Evolutionary conservation across 2,329 filamentous ascomycete species (phyloP), one percentile per base, ranked within the genome.

Genomic region (Escovopsis sp.): DNA sequence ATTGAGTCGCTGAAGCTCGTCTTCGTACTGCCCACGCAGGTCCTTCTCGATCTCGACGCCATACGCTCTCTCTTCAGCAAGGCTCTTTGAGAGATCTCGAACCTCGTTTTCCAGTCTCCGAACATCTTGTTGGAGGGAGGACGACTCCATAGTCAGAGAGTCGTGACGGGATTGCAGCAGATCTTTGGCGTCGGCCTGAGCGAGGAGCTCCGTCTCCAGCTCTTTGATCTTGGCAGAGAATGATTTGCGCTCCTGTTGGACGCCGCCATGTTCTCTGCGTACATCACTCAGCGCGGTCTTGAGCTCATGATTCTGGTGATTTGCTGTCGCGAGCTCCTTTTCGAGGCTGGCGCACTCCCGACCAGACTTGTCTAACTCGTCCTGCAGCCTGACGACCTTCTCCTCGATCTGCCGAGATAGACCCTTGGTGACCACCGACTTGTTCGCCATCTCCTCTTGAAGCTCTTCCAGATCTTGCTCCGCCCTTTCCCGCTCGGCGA

Each of bases 381-480:
- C 65, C 50, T 87, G 80, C 9, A 88, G 63, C 30, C 76, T 75
- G 41, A 67, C 63, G 8, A 77, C 64, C 58, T 78, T 85, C 50
- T 85, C 81, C 53, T 88, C 82, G 15, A 85, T 70, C 59, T 88
- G 82, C 30, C 82, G 74, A 41, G 77, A 83, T 8, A 85, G 67
- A 2, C 80, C 82, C 55, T 83, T 86, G 11, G 81, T 83, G 42
- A 77, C 76, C 33, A 86, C 72, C 0, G 83, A 88, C 52, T 86
- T 87, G 60, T 88, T 80, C 19, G 81, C 73, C 71, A 87, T 76
- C 52, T 87, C 83, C 42, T 85, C 80, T 47, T 84, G 81, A 23
- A 87, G 67, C 53, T 81, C 76, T 51, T 78, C 70, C 12, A 81
- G 62, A 45, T 81, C 70, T 6, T 61, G 63, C 51, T 78, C 72